Evolutionary conservation across 164 flowering plant genomes (phyloP).

Genomic region (Brasenia schreberi): DNA sequence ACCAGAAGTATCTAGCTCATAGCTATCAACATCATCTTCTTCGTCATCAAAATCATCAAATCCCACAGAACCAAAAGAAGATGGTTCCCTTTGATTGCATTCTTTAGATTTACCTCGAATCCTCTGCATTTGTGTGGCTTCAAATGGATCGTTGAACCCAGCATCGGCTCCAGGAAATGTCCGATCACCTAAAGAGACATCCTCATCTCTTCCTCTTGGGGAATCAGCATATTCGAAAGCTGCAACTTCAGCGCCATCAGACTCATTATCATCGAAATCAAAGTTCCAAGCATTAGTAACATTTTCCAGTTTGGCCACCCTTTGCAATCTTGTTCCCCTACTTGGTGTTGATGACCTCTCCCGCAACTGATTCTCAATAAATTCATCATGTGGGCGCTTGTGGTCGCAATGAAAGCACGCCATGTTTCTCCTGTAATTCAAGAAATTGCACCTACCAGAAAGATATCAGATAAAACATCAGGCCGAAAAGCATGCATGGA

Average conservation of each 20-base stretch:
- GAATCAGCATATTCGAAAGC: slow-evolving; percentile 96
- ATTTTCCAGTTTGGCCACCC: slow-evolving; percentile 24
- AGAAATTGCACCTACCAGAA: slow-evolving; percentile 78
- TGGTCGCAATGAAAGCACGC: slow-evolving; percentile 91
- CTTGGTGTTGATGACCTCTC: slow-evolving; percentile 23
- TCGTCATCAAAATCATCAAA: slow-evolving; percentile 96
- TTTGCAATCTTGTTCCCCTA: slow-evolving; percentile 32
- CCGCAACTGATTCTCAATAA: slow-evolving; percentile 37
- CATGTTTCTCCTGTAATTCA: slow-evolving; percentile 90
- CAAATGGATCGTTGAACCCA: slow-evolving; percentile 17
- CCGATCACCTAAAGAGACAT: slow-evolving; percentile 18
- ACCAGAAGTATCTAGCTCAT: slow-evolving; percentile 49
- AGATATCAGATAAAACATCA: slow-evolving; percentile 3
- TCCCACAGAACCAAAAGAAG: slow-evolving; percentile 23
- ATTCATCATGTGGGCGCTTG: slow-evolving; percentile 85
- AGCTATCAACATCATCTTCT: slow-evolving; percentile 63
- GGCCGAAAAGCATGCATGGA: neutral
- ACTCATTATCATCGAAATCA: slow-evolving; percentile 92
- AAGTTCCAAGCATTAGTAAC: slow-evolving; percentile 89
- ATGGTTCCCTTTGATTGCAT: slow-evolving; percentile 10
- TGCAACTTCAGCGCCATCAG: slow-evolving; percentile 99
- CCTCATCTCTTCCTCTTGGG: slow-evolving; percentile 22
- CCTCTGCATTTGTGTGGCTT: slow-evolving; percentile 12
- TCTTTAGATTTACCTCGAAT: slow-evolving; percentile 17
- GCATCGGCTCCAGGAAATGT: slow-evolving; percentile 14